Conservation (phyloP, 331 rosid species). For the Dryas integrifolia region DNA sequence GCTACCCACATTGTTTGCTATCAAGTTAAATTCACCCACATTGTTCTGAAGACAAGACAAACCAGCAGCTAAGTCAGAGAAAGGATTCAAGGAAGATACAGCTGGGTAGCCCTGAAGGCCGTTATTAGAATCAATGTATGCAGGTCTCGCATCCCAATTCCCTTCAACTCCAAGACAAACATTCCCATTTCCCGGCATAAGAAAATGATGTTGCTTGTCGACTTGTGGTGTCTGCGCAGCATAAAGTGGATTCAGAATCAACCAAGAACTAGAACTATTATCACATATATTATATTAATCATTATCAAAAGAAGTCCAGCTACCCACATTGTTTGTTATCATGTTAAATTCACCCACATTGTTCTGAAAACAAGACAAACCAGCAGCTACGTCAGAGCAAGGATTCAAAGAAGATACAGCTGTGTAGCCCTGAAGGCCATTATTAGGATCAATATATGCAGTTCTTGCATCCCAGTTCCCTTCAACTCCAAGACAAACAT, state of each 20-base stretch:
- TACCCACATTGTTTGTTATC: neutral
- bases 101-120: slow-evolving; percentile 2
- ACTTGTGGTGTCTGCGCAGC: neutral
- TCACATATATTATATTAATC: neutral
- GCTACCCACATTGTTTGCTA: neutral
- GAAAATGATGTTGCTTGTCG: neutral
- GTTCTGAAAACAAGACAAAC: slow-evolving; percentile 9
- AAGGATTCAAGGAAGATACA: slow-evolving; percentile 3
- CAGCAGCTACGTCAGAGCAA: neutral
- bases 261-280: neutral
- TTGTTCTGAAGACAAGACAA: slow-evolving; percentile 10
- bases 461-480: neutral
- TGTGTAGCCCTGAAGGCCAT: neutral
- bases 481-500: neutral
- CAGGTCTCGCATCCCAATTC: neutral
- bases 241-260: neutral
- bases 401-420: slow-evolving; percentile 5
- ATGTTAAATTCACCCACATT: neutral
- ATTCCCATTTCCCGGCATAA: neutral
- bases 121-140: neutral
- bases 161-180: neutral
- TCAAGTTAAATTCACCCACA: too few relatives aligned
- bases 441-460: neutral
- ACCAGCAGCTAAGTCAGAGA: neutral
- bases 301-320: neutral